These are phyloP conservation scores for Bertia moriformis DNA, from an alignment of 2,329 filamentous ascomycete genomes.

Conservation along the genomic window DNA sequence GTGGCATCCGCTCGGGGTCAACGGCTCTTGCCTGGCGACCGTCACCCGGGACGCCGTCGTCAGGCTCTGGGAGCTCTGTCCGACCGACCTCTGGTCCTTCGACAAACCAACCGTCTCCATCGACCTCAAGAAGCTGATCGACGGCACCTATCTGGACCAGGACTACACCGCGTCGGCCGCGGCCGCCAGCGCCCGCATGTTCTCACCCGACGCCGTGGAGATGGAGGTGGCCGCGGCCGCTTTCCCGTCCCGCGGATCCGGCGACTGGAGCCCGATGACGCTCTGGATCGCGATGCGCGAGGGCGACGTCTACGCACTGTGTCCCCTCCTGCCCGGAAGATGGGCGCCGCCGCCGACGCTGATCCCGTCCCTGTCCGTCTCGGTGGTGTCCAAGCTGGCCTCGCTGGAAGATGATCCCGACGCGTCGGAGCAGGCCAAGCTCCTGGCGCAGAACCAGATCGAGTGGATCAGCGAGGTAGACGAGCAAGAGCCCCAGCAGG, in stretches of 20 bases:
- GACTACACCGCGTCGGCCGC: conserved; percentile 69
- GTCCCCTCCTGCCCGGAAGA: conserved; percentile 71
- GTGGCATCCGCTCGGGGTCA: conserved; percentile 84
- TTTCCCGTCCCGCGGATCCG: conserved; percentile 48
- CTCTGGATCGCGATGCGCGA: conserved; percentile 92
- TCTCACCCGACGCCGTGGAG: conserved; percentile 78
- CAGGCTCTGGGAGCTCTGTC: conserved; percentile 77
- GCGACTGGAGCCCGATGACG: conserved; percentile 87
- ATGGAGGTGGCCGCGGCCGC: conserved; percentile 86
- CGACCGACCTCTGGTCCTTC: conserved; percentile 74
- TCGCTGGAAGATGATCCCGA: conserved; percentile 16
- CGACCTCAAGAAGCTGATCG: conserved; percentile 80
- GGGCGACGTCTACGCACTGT: conserved; percentile 85
- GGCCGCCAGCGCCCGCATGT: conserved; percentile 62
- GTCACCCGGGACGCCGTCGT: conserved; percentile 79
- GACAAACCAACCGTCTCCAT: conserved; percentile 70
- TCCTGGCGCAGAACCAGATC: conserved; percentile 34
- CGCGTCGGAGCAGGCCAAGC: conserved; percentile 26
- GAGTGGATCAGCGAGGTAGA: conserved; percentile 43
- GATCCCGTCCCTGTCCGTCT: conserved; percentile 69
- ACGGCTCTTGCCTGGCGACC: conserved; percentile 63
- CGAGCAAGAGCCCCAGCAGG: conserved; percentile 30
- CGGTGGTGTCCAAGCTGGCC: conserved; percentile 58
- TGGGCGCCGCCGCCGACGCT: conserved; percentile 69
- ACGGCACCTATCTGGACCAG: conserved; percentile 68